Base-by-base conservation (phyloP, 1,284 basidiomycete genomes). In the Porogramme epimiltina region DNA sequence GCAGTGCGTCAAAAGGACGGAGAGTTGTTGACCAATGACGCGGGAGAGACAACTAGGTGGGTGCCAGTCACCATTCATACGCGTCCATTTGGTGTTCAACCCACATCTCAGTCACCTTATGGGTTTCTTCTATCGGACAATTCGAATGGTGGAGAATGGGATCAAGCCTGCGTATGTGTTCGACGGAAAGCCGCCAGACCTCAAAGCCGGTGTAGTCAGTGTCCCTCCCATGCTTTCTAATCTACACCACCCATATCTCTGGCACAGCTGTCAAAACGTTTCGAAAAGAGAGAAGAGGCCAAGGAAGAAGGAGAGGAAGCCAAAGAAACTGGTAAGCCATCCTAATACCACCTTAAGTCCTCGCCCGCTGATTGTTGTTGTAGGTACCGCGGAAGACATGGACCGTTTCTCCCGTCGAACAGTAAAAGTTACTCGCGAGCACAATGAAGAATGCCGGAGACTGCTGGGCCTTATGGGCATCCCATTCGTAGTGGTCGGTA, bases 141-240 rank as follows among this genome's bases (percentile, higher is more conserved):
- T 98, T 54, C 84, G 97, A 20, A 99, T 99, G 75, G 93, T 97
- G n/a, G 97, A 99, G 72, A 94, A 97, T 62, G 97, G 97, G 4
- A 95, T 99, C 68, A 99, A 99, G 68, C 96, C 96, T 1, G 91
- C 90, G 43, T 99, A 98, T 71, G 93, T 99, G 20, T 99, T 99
- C 63, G 97, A 99, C 71, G 97, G 97, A 9, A 97, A 96, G 70
- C 97, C 96, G 1, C 96, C 96, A 43, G 95, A 98, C 56, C 75
- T 99, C 70, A 99, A 99, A 73, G 87, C 93, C 51, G 93, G 93
- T 48, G 95, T 99, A 62, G 95, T 97, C 64, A 65, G 92, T 86
- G 4, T n/a, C n/a, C n/a, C n/a, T n/a, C n/a, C 48, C 6, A 37
- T 37, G 34, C 16, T 37, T 18, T 8, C 28, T 38, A 33, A 39